Percentiles rank a stretch among this genome's conserved stretches.
These are phyloP conservation scores for Tuber melanosporum DNA, from an alignment of 495 filamentous ascomycete genomes.

Conservation along the genomic window DNA sequence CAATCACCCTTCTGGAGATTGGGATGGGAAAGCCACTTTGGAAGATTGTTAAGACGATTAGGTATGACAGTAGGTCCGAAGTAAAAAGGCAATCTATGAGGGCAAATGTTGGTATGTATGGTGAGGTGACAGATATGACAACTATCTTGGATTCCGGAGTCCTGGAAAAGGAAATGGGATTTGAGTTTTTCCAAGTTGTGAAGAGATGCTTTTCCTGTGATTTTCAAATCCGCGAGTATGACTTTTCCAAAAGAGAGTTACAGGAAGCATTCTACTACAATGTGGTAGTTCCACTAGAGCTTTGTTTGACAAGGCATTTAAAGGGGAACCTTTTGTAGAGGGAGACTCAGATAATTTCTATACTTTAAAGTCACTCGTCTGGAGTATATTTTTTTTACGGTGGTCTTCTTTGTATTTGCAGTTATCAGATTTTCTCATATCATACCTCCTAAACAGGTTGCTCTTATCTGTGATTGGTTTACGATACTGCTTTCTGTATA, in stretches of 20 bases:
- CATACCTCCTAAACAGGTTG: too few relatives aligned
- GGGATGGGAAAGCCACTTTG: slow-evolving; percentile 14
- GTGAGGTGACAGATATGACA: slow-evolving; percentile 13
- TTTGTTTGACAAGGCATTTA: slow-evolving; percentile 4
- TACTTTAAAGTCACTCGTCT: background rate
- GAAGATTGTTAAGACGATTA: slow-evolving; percentile 7
- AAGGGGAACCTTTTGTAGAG: background rate
- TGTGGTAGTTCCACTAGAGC: slow-evolving; percentile 13
- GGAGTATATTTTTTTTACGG: too few relatives aligned
- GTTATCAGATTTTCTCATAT: too few relatives aligned
- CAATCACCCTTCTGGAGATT: slow-evolving; percentile 22
- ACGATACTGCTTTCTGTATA: too few relatives aligned
- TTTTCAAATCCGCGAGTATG: slow-evolving; percentile 8
- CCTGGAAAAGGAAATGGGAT: slow-evolving; percentile 15
- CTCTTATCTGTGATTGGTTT: too few relatives aligned
- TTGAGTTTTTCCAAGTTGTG: slow-evolving; percentile 12
- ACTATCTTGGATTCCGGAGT: slow-evolving; percentile 5
- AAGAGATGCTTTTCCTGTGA: slow-evolving; percentile 14
- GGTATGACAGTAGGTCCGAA: too few relatives aligned
- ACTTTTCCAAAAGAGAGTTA: slow-evolving; percentile 13
- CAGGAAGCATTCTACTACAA: slow-evolving; percentile 15
- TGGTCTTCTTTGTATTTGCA: too few relatives aligned
- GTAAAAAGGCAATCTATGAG: background rate
- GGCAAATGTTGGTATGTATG: background rate
- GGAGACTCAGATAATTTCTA: background rate